Evolutionary conservation across 306 rosid genomes (phyloP).

Genomic region (Malus fusca): DNA sequence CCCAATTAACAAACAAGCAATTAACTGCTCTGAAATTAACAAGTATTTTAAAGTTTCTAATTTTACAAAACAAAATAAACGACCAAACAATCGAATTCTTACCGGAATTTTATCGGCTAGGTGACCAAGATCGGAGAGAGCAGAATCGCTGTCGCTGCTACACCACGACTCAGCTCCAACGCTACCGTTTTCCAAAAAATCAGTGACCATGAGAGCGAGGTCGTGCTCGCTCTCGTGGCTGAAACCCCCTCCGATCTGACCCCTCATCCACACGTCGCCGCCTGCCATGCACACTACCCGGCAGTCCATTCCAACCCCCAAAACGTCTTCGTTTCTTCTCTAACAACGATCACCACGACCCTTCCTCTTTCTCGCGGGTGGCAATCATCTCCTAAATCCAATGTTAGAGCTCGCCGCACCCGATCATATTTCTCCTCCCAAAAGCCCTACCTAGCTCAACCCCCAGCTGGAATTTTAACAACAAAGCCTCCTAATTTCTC

Average conservation of each 20-base stretch:
- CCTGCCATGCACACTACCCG: constrained; percentile 52
- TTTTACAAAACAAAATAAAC: neutral
- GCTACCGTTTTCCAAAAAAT: constrained; percentile 87
- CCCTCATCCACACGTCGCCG: constrained; percentile 53
- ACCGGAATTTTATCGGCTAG: constrained; percentile 79
- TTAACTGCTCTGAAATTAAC: neutral
- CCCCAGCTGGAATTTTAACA: neutral
- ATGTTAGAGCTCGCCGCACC: neutral
- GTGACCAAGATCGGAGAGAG: constrained; percentile 61
- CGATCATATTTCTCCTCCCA: neutral
- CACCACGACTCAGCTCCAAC: constrained; percentile 77
- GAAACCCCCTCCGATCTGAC: constrained; percentile 50
- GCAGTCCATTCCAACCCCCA: constrained; percentile 41
- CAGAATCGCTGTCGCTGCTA: constrained; percentile 87
- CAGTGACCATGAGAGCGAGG: constrained; percentile 79
- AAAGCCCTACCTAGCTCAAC: neutral
- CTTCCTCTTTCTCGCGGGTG: constrained; percentile 2
- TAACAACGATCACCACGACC: neutral
- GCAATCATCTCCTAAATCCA: neutral
- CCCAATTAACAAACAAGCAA: neutral
- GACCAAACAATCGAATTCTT: neutral
- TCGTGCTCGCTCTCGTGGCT: constrained; percentile 95
- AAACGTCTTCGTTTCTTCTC: constrained; percentile 22
- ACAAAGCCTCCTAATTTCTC: neutral
- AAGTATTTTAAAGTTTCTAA: neutral